phyloP scores from a whole-genome alignment of 1,284 basidiomycete genomes.

The Irpex rosettiformis region DNA sequence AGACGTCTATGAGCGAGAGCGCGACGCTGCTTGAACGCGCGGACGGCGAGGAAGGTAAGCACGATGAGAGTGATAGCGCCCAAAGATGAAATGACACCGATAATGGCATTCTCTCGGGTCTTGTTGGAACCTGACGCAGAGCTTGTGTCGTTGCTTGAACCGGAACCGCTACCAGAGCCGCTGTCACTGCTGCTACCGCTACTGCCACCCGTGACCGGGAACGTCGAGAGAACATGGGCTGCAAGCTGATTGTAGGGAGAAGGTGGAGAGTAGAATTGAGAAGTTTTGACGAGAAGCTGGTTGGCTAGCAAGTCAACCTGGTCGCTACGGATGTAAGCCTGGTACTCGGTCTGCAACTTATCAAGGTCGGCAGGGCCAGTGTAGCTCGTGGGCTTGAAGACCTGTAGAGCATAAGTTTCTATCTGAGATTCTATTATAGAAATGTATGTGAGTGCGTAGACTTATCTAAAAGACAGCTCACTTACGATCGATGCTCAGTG shows the following conservation, averaged over 20 bases:
- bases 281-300: slow-evolving; percentile 51
- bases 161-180: slow-evolving; percentile 28
- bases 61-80: slow-evolving; percentile 68
- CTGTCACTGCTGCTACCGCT: slow-evolving; percentile 10
- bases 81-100: slow-evolving; percentile 74
- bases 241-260: slow-evolving; percentile 49
- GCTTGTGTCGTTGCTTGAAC: slow-evolving; percentile 7
- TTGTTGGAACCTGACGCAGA: slow-evolving; percentile 23
- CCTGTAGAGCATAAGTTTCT: slow-evolving; percentile 55
- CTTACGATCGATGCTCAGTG: slow-evolving; percentile 48
- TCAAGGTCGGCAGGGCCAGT: slow-evolving; percentile 37
- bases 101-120: slow-evolving; percentile 70
- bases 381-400: slow-evolving; percentile 55
- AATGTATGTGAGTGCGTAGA: slow-evolving; percentile 4
- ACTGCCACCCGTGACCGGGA: slow-evolving; percentile 45
- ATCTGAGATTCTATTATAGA: slow-evolving; percentile 34
- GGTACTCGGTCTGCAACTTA: slow-evolving; percentile 55
- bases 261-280: slow-evolving; percentile 54
- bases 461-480: slow-evolving; percentile 1
- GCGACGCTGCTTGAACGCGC: slow-evolving; percentile 54
- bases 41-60: slow-evolving; percentile 59
- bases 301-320: slow-evolving; percentile 49
- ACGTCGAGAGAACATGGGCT: slow-evolving; percentile 50
- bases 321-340: slow-evolving; percentile 53
- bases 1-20: slow-evolving; percentile 63